These are phyloP conservation scores for Fusarium robinianum DNA, from an alignment of 2,329 filamentous ascomycete species.

Conservation along the genomic window DNA sequence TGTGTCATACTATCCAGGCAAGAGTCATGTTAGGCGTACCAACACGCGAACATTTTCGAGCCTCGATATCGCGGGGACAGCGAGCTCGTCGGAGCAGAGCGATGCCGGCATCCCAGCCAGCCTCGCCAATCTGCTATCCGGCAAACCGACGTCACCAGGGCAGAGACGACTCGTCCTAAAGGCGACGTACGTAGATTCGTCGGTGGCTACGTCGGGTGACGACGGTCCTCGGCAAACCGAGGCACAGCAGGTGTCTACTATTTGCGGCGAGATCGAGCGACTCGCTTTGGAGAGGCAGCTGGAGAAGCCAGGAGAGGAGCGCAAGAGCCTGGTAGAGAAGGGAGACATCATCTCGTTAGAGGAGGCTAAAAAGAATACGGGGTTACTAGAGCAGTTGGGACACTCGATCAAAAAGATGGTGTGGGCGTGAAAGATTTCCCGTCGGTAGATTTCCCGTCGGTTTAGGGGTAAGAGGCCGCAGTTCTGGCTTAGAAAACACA, in stretches of 20 bases:
- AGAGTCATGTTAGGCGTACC: slow-evolving; percentile 72
- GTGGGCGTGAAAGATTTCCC: slow-evolving; percentile 63
- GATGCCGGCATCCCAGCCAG: slow-evolving; percentile 39
- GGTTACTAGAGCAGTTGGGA: slow-evolving; percentile 82
- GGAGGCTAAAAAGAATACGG: slow-evolving; percentile 86
- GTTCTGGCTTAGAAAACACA: slow-evolving; percentile 16
- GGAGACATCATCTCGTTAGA: slow-evolving; percentile 79
- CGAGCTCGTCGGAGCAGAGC: slow-evolving; percentile 24
- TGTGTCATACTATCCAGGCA: slow-evolving; percentile 73
- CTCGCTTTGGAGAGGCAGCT: slow-evolving; percentile 59
- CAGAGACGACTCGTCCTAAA: slow-evolving; percentile 57
- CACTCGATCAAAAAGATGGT: slow-evolving; percentile 94
- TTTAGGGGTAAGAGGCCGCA: too few relatives aligned
- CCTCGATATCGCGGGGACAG: slow-evolving; percentile 41
- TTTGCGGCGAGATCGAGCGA: slow-evolving; percentile 78
- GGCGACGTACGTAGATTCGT: slow-evolving; percentile 58
- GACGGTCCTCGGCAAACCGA: slow-evolving; percentile 54
- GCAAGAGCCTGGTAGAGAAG: slow-evolving; percentile 55
- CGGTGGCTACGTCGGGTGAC: slow-evolving; percentile 56
- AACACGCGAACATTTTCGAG: slow-evolving; percentile 83
- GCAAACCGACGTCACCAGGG: slow-evolving; percentile 35
- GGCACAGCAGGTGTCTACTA: slow-evolving; percentile 60
- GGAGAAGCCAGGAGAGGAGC: slow-evolving; percentile 47
- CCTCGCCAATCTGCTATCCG: slow-evolving; percentile 50
- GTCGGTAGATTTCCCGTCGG: too few relatives aligned